These are phyloP conservation scores for Tylopilus rubrobrunneus DNA, from an alignment of 768 basidiomycete genomes.

Conservation along the genomic window DNA sequence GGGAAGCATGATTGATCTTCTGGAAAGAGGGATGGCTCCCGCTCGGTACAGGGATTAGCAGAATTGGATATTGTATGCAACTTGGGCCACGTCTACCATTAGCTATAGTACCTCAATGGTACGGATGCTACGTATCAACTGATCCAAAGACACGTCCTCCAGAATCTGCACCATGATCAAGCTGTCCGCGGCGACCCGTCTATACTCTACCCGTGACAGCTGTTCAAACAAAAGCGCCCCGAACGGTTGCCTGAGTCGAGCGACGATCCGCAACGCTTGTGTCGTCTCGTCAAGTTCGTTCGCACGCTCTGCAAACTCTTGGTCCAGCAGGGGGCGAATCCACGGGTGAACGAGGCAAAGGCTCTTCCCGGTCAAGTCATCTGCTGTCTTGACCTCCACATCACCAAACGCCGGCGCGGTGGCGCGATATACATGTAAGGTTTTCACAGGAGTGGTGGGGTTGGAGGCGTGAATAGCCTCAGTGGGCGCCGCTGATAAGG, in stretches of 20 bases:
- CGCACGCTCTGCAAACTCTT: neutral
- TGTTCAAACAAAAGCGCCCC: neutral
- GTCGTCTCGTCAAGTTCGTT: neutral
- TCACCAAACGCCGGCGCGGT: neutral
- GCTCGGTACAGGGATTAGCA: too few species aligned
- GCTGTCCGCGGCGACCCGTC: neutral
- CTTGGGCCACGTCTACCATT: neutral
- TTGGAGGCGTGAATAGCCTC: too few species aligned
- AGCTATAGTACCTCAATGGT: neutral
- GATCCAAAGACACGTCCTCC: neutral
- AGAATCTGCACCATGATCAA: neutral
- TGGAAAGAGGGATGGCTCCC: too few species aligned
- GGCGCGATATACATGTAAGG: neutral
- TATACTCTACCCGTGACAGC: neutral
- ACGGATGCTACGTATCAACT: neutral
- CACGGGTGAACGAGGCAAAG: neutral
- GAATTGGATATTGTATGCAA: too few species aligned
- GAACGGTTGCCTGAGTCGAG: neutral
- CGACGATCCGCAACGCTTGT: neutral
- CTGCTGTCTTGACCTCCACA: neutral
- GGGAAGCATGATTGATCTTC: too few species aligned
- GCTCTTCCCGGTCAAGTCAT: neutral
- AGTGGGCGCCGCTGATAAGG: too few species aligned
- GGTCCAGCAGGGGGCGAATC: conserved; percentile 2
- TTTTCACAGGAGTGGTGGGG: neutral